Base-by-base conservation (phyloP, 208 protist genomes). In the Lotmaria passim region DNA sequence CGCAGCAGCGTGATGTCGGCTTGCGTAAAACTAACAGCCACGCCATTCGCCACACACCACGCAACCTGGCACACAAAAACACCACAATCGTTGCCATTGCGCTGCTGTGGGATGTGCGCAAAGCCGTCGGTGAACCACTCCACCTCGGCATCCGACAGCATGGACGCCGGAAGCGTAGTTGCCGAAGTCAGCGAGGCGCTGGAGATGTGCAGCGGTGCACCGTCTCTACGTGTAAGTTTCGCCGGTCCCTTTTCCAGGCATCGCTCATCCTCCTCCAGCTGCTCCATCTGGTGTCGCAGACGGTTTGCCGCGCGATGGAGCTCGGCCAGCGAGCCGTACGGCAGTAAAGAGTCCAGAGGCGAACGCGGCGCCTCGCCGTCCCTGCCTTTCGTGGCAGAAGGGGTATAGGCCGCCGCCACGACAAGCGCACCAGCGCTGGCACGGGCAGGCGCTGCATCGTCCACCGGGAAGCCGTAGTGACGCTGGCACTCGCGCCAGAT, bases 1-100 rank as follows among this genome's bases (percentile, higher is more conserved):
- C 89, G 81, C 41, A 90, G 53, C 39, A 75, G 60, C 12, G 62
- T 73, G 6, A 91, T 66, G n/a, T 81, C 75, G 2, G 44, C 33
- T 52, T 90, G 83, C 0, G 70, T 66, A 57, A 92, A 94, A 24
- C 47, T 63, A 15, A 86, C 72, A 28, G 89, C 79, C 50, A 92
- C 65, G 23, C 78, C 82, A 15, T 92, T 55, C 12, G 81, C 82
- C 7, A 68, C 62, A 63, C 89, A 95, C 85, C 87, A 95, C 38
- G 86, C 89, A 6, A 63, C 65, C 34, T 87, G 76, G 46, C 89
- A 93, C n/a, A 95, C 89, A 79, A 91, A 95, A 15, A 93, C 83
- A 60, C 89, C 89, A 67, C 89, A 95, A 73, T 95, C 89, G 53
- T 85, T 70, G 33, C 81, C 69, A 59, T 95, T 95, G 30, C 52